These are phyloP conservation scores for Nepenthes mirabilis DNA, from an alignment of 148 eudicot species.

Conservation along the genomic window DNA sequence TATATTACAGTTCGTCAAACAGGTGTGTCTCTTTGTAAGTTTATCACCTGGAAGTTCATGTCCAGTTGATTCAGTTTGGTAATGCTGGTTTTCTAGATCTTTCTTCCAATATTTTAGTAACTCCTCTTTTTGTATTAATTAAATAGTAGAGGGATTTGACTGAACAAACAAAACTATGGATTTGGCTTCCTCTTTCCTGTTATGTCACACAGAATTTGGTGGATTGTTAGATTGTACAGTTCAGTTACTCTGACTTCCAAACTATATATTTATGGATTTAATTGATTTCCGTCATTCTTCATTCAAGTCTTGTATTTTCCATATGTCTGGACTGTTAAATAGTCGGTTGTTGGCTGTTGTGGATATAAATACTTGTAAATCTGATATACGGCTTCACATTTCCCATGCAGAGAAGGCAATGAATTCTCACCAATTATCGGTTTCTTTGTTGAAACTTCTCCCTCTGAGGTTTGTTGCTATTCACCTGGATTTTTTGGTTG, in stretches of 20 bases:
- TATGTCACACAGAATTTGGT: neutral
- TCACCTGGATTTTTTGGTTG: neutral
- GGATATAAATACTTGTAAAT: neutral
- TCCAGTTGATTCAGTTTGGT: too few species aligned
- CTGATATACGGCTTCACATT: slow-evolving; percentile 1
- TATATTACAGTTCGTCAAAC: slow-evolving; percentile 64
- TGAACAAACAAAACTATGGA: too few species aligned
- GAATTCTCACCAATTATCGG: slow-evolving; percentile 85
- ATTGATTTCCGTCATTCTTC: too few species aligned
- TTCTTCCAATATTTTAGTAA: too few species aligned
- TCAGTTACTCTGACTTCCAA: too few species aligned
- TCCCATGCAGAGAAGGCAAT: slow-evolving; percentile 58
- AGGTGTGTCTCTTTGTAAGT: slow-evolving; percentile 17
- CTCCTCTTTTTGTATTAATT: too few species aligned
- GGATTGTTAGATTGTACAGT: neutral
- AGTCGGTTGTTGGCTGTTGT: neutral
- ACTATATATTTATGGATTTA: too few species aligned
- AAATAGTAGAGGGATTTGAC: too few species aligned
- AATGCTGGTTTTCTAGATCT: neutral
- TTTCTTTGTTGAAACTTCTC: slow-evolving; percentile 53
- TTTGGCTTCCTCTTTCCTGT: too few species aligned
- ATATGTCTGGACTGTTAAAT: neutral
- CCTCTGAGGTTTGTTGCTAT: slow-evolving; percentile 52
- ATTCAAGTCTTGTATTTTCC: neutral
- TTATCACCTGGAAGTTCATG: neutral